These are phyloP conservation scores for Corchorus olitorius DNA, from an alignment of 345 rosid species.

Conservation along the genomic window DNA sequence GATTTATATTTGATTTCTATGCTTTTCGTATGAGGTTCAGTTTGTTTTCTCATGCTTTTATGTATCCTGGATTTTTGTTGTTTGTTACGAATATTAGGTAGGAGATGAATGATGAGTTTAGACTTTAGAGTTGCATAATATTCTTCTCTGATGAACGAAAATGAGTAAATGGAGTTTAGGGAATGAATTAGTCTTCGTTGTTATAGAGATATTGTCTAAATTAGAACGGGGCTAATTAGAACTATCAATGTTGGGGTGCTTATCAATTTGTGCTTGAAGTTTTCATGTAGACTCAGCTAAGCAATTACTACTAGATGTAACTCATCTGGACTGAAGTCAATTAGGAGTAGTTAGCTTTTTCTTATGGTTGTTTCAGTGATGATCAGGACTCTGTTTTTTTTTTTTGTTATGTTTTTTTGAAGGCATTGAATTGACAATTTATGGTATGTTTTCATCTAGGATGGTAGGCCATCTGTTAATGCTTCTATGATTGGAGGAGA, in stretches of 20 bases:
- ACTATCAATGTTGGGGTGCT: not conserved
- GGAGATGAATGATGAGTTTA: not conserved
- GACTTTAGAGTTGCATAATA: not conserved
- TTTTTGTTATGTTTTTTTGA: not conserved
- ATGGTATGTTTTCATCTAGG: conserved; percentile 41
- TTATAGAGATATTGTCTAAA: not conserved
- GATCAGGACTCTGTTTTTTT: not conserved
- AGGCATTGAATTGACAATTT: conserved; percentile 16
- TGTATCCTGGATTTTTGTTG: not conserved
- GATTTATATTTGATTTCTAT: not conserved
- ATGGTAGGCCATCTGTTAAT: conserved; percentile 53
- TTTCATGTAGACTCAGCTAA: not conserved
- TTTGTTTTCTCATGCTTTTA: not conserved
- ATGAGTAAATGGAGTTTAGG: no score
- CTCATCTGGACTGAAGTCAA: not conserved
- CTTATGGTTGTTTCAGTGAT: not conserved
- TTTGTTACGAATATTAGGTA: not conserved
- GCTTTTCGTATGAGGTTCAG: not conserved
- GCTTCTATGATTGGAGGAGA: conserved; percentile 91
- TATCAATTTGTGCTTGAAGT: not conserved
- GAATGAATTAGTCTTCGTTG: not conserved
- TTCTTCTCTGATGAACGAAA: not conserved
- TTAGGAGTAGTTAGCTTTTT: not conserved
- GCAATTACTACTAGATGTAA: not conserved
- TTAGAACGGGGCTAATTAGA: not conserved